Conservation (phyloP, 2,329 filamentous ascomycete genomes). For the Remersonia thermophila region DNA sequence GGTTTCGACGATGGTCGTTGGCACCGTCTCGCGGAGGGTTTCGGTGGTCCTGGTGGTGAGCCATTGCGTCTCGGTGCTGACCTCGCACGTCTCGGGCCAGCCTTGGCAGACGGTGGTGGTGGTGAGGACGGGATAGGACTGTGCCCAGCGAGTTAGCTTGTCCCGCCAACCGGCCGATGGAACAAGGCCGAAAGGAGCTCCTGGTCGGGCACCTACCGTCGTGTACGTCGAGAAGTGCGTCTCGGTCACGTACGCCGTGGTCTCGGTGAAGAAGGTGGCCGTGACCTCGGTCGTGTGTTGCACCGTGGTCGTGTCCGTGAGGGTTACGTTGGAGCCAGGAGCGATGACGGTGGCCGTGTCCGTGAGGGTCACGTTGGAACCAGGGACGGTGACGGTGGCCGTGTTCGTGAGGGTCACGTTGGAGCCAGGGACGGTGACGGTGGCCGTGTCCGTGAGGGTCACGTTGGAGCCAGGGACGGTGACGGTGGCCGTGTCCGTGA, state of each 20-base stretch:
- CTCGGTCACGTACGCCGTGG: conserved; percentile 10
- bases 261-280: conserved; percentile 2
- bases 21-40: too few species aligned
- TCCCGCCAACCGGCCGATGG: too few species aligned
- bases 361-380: neutral
- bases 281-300: conserved; percentile 5
- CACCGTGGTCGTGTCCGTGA: neutral
- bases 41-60: conserved; percentile 5
- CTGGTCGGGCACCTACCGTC: conserved; percentile 13
- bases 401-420: too few species aligned
- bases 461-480: too few species aligned
- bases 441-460: conserved; percentile 6
- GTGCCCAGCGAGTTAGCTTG: conserved; percentile 5
- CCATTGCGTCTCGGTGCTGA: conserved; percentile 14
- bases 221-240: conserved; percentile 9
- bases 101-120: conserved; percentile 13
- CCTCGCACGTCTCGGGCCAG: conserved; percentile 8
- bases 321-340: neutral
- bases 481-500: too few species aligned
- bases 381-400: too few species aligned
- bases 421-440: too few species aligned
- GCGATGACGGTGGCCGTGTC: too few species aligned
- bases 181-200: too few species aligned
- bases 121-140: conserved; percentile 13
- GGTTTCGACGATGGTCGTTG: too few species aligned